Percentiles rank a stretch among this genome's conserved stretches.
Conservation (phyloP, 2,329 filamentous ascomycete species). For the Ophiostoma fasciatum region DNA sequence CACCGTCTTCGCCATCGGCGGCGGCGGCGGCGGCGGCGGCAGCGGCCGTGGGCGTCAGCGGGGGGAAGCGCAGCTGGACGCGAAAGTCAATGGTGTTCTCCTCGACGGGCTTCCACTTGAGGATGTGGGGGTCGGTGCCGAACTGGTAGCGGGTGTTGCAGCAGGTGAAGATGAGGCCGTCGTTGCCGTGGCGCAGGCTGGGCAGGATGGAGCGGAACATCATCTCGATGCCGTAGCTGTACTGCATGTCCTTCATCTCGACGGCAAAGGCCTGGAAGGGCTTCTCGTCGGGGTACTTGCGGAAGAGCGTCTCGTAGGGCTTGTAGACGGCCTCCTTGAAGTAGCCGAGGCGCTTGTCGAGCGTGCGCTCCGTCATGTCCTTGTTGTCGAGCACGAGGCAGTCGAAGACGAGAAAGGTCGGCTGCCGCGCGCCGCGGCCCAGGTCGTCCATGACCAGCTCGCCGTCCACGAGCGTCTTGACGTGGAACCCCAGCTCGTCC, state of each 20-base stretch:
- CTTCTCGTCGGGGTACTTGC: slow-evolving; percentile 53
- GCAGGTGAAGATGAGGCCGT: slow-evolving; percentile 97
- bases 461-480: slow-evolving; percentile 73
- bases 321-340: slow-evolving; percentile 64
- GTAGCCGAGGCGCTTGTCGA: slow-evolving; percentile 81
- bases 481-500: slow-evolving; percentile 50
- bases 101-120: slow-evolving; percentile 94
- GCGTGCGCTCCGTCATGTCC: slow-evolving; percentile 59
- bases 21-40: slow-evolving; percentile 47
- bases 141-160: slow-evolving; percentile 71
- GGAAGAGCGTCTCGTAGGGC: slow-evolving; percentile 50
- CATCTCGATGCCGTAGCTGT: slow-evolving; percentile 76
- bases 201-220: slow-evolving; percentile 86
- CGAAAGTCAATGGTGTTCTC: slow-evolving; percentile 95
- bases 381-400: slow-evolving; percentile 70
- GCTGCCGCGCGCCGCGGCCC: slow-evolving; percentile 48
- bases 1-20: slow-evolving; percentile 57
- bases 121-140: slow-evolving; percentile 82
- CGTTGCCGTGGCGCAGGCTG: slow-evolving; percentile 77
- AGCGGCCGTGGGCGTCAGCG: slow-evolving; percentile 47
- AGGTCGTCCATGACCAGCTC: slow-evolving; percentile 82
- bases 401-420: slow-evolving; percentile 87
- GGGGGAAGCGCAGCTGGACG: slow-evolving; percentile 58
- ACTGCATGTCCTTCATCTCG: slow-evolving; percentile 78
- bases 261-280: slow-evolving; percentile 63